Base-by-base conservation (phyloP, 108 stramenopile species). In the Fragilaria crotonensis region DNA sequence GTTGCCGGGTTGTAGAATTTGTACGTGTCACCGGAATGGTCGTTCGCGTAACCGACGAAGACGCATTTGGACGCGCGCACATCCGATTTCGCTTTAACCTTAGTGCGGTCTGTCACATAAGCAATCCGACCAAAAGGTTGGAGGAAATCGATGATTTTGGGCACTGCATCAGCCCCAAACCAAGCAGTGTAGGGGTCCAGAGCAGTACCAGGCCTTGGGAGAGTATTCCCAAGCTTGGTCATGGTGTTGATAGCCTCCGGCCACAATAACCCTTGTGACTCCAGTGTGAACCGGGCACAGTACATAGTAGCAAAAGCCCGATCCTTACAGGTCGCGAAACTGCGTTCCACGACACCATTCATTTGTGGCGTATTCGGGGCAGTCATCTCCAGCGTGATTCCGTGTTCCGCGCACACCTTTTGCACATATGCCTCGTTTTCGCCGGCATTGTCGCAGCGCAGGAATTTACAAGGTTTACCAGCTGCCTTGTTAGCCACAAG, bases 301-400 rank as follows among this genome's bases (percentile, higher is more conserved):
- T 11, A 18, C 28, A 54, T 27, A 17, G 7, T 17, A 19, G 53
- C 53, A 27, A 30, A 9, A 17, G 25, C 53, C 29, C 53, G 5
- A 29, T 30, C 29, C n/a, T n/a, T 25, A 17, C 4, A 5, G 14
- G 27, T 54, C 4, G n/a, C 53, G 29, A 63, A 48, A 18, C 2
- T 7, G 47, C 45, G 21, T 60, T 60, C 59, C 18, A 45, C 59
- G 4, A 60, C 46, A 28, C 59, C 46, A 27, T 60, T 60, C 23
- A 36, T n/a, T 33, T 60, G 59, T 23, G 46, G 59, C 11, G 59
- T 60, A n/a, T 48, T 29, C 5, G 46, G 9, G 47, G 46, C 59
- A 14, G 59, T 60, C 4, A 21, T 9, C 28, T 60, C 59, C 25
- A 48, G 2, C 4, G 59, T 48, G 19, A 60, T 26, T 5, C 46